These are phyloP conservation scores for Fusarium buharicum DNA, from an alignment of 2,329 filamentous ascomycete species.

Conservation along the genomic window DNA sequence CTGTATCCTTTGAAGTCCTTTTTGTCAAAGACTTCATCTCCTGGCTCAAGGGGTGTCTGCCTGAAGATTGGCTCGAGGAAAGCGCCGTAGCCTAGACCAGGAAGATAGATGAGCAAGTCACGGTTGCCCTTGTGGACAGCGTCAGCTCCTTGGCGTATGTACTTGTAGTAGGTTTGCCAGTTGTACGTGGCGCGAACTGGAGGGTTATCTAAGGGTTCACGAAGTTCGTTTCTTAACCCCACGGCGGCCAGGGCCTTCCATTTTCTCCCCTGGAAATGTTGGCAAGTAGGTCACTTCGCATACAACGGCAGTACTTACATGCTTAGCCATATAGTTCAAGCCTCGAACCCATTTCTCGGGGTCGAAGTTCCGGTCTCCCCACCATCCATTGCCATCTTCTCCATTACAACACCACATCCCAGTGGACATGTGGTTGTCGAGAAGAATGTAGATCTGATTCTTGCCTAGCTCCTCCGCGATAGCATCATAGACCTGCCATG, in stretches of 20 bases:
- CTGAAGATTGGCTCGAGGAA: conserved; percentile 61
- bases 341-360: conserved; percentile 69
- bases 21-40: conserved; percentile 56
- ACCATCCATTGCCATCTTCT: conserved; percentile 68
- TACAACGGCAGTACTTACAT: conserved; percentile 57
- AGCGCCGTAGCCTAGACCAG: conserved; percentile 67
- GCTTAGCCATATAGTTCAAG: conserved; percentile 67
- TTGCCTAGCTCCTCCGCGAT: conserved; percentile 66
- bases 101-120: conserved; percentile 65
- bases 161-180: conserved; percentile 66
- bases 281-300: too few species aligned
- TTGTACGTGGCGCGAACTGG: conserved; percentile 57
- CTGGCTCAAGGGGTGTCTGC: conserved; percentile 59
- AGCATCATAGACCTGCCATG: conserved; percentile 61
- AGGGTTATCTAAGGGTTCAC: conserved; percentile 52
- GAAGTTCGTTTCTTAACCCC: conserved; percentile 64
- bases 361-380: conserved; percentile 68
- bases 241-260: conserved; percentile 62
- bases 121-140: conserved; percentile 63
- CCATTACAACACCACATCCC: conserved; percentile 67
- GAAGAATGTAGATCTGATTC: conserved; percentile 65
- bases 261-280: conserved; percentile 51
- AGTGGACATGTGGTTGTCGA: conserved; percentile 70
- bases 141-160: conserved; percentile 58
- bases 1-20: conserved; percentile 59